Base-by-base conservation (phyloP, 2,329 filamentous ascomycete species). In the Hymenotorrendiella dingleyae region DNA sequence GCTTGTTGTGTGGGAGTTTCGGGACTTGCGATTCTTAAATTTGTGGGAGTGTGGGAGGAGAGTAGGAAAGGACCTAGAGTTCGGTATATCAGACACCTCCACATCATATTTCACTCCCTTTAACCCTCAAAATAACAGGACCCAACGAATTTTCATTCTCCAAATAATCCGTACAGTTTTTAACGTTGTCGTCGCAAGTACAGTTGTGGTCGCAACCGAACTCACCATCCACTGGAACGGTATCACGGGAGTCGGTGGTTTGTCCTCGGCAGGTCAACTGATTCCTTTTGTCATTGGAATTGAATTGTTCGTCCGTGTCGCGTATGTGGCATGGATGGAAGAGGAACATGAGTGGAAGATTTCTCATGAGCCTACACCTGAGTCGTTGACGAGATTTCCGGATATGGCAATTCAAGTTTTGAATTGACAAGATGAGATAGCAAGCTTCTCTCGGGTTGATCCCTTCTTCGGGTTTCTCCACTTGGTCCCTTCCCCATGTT, bases 281-380 rank as follows among this genome's bases (percentile, higher is more conserved):
- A 59, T 59, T 20, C 56, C 54, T 23, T 47, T 59, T 16, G 39
- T 58, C 10, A 54, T 55, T 27, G 55, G 55, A 3, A 22, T 57
- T 22, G 47, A 20, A 36, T 37, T 29, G 26, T 35, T 21, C n/a
- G 28, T 34, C 27, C 22, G 22, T 9, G 30, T 42, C 11, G 9
- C 28, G 11, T 35, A 42, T 22, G 21, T 20, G 14, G 14, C 26
- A 14, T 39, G 36, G 24, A 21, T 22, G 20, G 17, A 8, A 11
- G 24, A 22, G n/a, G 20, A 11, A 3, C 6, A 4, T 11, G 27
- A 29, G 11, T 3, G 5, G 3, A 21, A 17, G 12, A 20, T 20
- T 12, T 4, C 16, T 14, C 19, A 7, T 1, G 16, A n/a, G n/a
- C 7, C 7, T 29, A 29, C 26, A 17, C 26, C 36, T 17, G 26